phyloP scores from a whole-genome alignment of 352 stramenopile species.

The Phytophthora crassamura region DNA sequence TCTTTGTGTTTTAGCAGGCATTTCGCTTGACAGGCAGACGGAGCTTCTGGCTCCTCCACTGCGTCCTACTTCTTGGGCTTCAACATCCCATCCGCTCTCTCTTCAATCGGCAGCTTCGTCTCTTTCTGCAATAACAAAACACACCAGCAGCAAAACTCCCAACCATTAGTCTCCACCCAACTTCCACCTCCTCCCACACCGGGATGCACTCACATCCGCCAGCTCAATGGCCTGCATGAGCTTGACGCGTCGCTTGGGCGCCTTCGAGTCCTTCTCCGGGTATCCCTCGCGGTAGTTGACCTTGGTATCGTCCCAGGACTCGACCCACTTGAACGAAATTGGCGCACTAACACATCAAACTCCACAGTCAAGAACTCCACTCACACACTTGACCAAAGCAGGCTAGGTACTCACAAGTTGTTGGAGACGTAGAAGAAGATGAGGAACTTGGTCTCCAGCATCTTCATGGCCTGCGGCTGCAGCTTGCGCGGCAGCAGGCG shows the following conservation, averaged over 20 bases:
- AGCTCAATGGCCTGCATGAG: conserved; percentile 76
- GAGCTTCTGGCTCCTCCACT: conserved; percentile 16
- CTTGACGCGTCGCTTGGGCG: conserved; percentile 67
- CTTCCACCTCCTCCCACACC: too few relatives aligned
- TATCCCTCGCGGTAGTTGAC: conserved; percentile 66
- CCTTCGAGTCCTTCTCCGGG: conserved; percentile 75
- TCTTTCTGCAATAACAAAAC: conserved; percentile 57
- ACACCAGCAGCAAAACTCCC: conserved; percentile 1
- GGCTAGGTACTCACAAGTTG: conserved; percentile 78
- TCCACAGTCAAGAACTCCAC: neutral
- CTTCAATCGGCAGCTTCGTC: conserved; percentile 53
- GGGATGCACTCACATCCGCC: conserved; percentile 56
- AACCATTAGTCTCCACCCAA: neutral
- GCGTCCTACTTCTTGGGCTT: conserved; percentile 32
- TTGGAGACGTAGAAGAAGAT: conserved; percentile 85
- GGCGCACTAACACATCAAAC: conserved; percentile 45
- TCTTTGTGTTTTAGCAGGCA: too few relatives aligned
- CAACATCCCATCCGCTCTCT: conserved; percentile 62
- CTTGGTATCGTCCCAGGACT: conserved; percentile 76
- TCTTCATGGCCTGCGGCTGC: conserved; percentile 54
- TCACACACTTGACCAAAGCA: neutral
- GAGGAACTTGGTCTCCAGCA: conserved; percentile 74
- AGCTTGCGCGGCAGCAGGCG: conserved; percentile 49
- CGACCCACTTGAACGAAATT: conserved; percentile 71
- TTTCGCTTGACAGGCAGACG: conserved; percentile 52